Evolutionary conservation across 2,329 filamentous ascomycete species (phyloP), one percentile per base, ranked within the genome.

Genomic region (Penicillium sp.): DNA sequence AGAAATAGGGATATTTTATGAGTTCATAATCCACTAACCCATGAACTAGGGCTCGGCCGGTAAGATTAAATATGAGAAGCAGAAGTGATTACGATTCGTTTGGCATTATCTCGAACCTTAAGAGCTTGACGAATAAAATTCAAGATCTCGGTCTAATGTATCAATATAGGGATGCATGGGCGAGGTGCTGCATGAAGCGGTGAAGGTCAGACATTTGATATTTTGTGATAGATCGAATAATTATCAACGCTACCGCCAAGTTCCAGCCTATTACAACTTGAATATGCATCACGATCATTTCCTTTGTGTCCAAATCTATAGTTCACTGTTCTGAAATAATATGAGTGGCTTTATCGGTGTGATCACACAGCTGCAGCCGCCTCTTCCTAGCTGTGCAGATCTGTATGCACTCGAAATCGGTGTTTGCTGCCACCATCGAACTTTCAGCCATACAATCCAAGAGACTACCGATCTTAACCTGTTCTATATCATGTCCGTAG

Each of bases 301-400:
- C 16, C 7, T n/a, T 44, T 33, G n/a, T 38, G n/a, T 17, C 5
- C 1, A 17, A 19, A 14, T 9, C 17, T 36, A 2, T 14, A 30
- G 6, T n/a, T 30, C 3, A 4, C 10, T 44, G 19, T 19, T 44
- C 5, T 7, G 14, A 10, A 46, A 31, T 3, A 28, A 17, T 31
- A 6, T 51, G 40, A 56, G 56, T 62, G 60, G 58, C 17, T 46
- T 50, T 33, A 25, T 54, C 37, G 31, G 41, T 5, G 5, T 38
- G 44, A 14, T 63, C 57, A 50, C 59, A 64, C 57, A 38, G 25
- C 28, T 57, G 48, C 42, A 52, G 50, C 60, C 56, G 50, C 60
- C 56, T 62, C 56, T 38, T 44, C 43, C 52, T 55, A 41, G 38
- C 50, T 59, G 53, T 59, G 53, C 57, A 57, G 47, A 50, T 33